Base-by-base conservation (phyloP, 768 basidiomycete genomes). In the Hortiboletus flavorubellus region DNA sequence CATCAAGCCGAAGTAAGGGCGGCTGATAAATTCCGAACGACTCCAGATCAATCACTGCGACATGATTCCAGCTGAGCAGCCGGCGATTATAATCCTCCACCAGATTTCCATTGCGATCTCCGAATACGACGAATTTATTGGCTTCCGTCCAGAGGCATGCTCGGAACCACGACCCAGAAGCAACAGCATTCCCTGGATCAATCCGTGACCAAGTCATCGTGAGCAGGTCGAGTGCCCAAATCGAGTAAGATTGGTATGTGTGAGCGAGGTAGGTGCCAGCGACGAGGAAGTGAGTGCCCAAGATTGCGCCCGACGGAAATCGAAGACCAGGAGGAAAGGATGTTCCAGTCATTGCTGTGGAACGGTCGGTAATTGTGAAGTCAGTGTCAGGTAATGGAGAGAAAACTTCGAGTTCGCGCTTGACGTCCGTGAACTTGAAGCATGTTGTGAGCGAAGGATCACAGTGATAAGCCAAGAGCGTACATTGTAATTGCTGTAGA, bases 401-500 rank as follows among this genome's bases (percentile, higher is more conserved):
- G 68, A 98, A 86, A 33, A 98, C 81, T 74, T 97, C 93, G 47
- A 98, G 83, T 68, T 98, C 96, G 40, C 96, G 89, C 68, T 93
- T 90, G 58, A 98, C 95, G 66, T 97, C 93, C 52, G 89, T 91
- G 72, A 94, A 94, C 91, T 93, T 64, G 39, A 37, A 51, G 54
- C 14, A 59, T 44, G 49, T 38, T 40, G 51, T 64, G 51, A 58
- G 57, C 26, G 41, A 43, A 39, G 30, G 30, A 39, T 30, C 33
- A 43, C 44, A 14, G 53, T 52, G 29, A 53, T 16, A 49, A 51
- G 49, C 46, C 18, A 46, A 37, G 37, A 47, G 74, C 86, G 62
- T 62, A 91, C 91, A 74, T 98, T 98, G 77, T 95, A 97, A 69
- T 98, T 99, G 64, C 91, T 93, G 72, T 95, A 99, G 29, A 96